phyloP scores from a whole-genome alignment of 257 asterid genomes.

The Solanum neorickii region DNA sequence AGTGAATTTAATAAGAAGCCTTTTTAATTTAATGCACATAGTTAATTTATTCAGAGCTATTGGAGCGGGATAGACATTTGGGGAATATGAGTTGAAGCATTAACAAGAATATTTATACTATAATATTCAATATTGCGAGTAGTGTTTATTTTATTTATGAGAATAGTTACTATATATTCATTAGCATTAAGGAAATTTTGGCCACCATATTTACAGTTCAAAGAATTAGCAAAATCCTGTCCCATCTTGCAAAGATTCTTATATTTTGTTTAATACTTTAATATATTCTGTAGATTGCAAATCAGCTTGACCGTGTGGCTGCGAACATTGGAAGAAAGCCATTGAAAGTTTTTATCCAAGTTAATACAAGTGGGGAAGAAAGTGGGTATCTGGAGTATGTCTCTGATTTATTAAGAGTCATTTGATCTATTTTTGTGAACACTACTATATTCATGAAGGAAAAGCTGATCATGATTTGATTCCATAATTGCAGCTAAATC shows the following conservation, averaged over 20 bases:
- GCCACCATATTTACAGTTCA: not conserved
- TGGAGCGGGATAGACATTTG: not conserved
- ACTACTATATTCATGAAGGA: not conserved
- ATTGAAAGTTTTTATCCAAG: constrained; percentile 82
- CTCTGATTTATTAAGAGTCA: constrained; percentile 4
- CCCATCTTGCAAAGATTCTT: not conserved
- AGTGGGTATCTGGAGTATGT: constrained; percentile 52
- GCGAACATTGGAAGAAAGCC: constrained; percentile 79
- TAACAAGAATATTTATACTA: not conserved
- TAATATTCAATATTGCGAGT: not conserved
- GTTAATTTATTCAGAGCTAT: not conserved
- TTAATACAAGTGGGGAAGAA: constrained; percentile 96
- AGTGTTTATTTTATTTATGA: not conserved
- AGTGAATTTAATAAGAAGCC: not conserved
- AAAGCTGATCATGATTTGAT: not conserved
- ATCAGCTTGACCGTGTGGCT: constrained; percentile 61
- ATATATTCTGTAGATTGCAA: constrained; percentile 51
- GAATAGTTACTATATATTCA: not conserved
- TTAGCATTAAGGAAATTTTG: not conserved
- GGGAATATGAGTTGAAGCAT: not conserved
- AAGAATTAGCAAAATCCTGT: not conserved
- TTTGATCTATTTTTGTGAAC: not conserved
- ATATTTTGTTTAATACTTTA: not conserved
- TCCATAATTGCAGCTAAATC: constrained; percentile 54
- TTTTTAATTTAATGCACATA: not conserved